Evolutionary conservation across 345 rosid species (phyloP), one percentile per base, ranked within the genome.

Genomic region (Fremontodendron californicum): DNA sequence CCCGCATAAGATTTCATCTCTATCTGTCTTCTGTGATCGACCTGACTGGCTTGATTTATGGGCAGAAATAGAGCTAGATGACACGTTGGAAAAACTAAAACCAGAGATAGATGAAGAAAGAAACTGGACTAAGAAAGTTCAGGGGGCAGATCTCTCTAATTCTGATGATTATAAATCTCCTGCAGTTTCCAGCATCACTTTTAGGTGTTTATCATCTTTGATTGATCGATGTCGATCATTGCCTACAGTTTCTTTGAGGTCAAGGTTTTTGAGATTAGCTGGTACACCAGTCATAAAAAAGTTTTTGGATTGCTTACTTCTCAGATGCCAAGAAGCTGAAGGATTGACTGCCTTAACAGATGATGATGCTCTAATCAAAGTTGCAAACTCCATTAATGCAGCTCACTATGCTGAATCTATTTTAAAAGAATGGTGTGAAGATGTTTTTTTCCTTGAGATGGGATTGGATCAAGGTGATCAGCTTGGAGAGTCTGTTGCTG

Each of bases 311-410:
- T 78, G 91, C 78, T 76, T 89, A 70, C 87, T 89, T 78, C 78
- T 82, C 78, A 88, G 94, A 82, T 92, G 99, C 84, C 99, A 91
- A 83, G 98, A 92, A 78, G 98, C 98, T 9, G 98, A 93, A 87
- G 98, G 98, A 73, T 75, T 92, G 84, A 96, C 99, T 77, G 94
- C 98, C 31, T 79, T 92, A 78, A 90, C 97, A 2, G 97, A 92
- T 80, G 89, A 92, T 57, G 84, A 85, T 78, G 99, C 90, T 78
- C 84, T 96, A 60, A 70, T 91, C 65, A 96, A 92, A 85, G 99
- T 96, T 62, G 84, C 88, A 33, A 85, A 85, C 83, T 87, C 92
- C 5, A 49, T 92, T 42, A 96, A 93, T 82, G 94, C 97, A 77
- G 85, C 89, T 37, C 88, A 75, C 76, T 87, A 88, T 74, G 65